Conservation (phyloP, 345 rosid genomes). For the Reutealis trisperma region DNA sequence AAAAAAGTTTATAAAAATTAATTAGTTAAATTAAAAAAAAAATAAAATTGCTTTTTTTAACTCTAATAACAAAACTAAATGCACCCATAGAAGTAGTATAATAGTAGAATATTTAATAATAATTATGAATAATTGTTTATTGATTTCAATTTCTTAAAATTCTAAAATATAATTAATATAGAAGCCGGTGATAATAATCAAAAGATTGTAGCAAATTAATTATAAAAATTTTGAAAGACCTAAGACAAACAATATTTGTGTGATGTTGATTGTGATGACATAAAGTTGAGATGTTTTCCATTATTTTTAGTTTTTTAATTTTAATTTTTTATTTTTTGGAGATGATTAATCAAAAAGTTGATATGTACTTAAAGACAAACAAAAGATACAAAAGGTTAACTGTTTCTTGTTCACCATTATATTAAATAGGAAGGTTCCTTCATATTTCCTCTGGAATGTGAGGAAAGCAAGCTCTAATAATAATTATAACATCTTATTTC, state of each 20-base stretch:
- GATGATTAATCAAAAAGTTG: neutral
- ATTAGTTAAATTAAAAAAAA: no score
- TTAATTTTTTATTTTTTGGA: no score
- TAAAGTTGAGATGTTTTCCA: constrained; percentile 26
- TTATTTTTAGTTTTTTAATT: constrained; percentile 17
- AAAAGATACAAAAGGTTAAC: constrained; percentile 29
- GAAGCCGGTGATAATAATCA: neutral
- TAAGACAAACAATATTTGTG: neutral
- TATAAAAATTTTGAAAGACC: neutral
- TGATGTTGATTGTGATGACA: constrained; percentile 31
- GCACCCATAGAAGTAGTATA: no score
- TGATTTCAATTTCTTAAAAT: no score
- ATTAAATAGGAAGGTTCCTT: constrained; percentile 40
- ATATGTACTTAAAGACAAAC: constrained; percentile 28
- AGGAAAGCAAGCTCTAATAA: neutral
- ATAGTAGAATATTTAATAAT: no score
- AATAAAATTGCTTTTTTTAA: no score
- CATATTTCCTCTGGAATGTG: constrained; percentile 28
- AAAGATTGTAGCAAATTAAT: neutral
- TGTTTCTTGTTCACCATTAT: constrained; percentile 21
- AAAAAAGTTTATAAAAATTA: no score
- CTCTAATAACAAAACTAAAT: no score
- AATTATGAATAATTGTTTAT: no score
- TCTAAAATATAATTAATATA: no score
- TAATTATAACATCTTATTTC: neutral